Evolutionary conservation across 306 rosid species (phyloP).

Genomic region (Parietaria judaica): DNA sequence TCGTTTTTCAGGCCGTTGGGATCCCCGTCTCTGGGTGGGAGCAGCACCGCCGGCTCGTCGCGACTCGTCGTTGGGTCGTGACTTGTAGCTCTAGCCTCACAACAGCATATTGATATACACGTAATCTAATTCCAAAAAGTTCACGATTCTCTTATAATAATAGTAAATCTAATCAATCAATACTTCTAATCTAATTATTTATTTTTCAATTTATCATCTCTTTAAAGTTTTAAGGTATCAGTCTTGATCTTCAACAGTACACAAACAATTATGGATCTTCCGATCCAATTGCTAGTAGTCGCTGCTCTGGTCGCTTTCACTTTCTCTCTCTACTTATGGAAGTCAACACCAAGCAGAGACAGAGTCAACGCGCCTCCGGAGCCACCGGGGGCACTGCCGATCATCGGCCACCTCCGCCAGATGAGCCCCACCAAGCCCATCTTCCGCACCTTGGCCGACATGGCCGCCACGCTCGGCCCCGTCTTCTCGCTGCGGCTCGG

Average conservation of each 20-base stretch:
- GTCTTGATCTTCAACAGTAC: not conserved
- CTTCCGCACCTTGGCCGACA: constrained; percentile 27
- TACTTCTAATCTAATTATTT: too few species aligned
- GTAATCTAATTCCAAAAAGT: too few species aligned
- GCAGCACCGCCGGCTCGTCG: too few species aligned
- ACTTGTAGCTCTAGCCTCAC: too few species aligned
- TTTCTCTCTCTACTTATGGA: constrained; percentile 17
- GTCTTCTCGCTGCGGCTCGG: constrained; percentile 42
- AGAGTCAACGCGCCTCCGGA: constrained; percentile 32
- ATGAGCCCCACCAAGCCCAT: constrained; percentile 22
- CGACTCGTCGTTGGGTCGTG: too few species aligned
- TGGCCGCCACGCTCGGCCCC: constrained; percentile 46
- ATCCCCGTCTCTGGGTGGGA: too few species aligned
- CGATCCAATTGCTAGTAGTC: constrained; percentile 16
- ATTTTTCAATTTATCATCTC: too few species aligned
- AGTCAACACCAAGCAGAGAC: not conserved
- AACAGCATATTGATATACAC: too few species aligned
- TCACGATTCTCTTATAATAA: too few species aligned
- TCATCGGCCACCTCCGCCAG: constrained; percentile 53
- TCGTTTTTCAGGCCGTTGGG: too few species aligned
- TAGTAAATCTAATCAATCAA: too few species aligned
- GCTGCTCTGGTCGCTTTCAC: constrained; percentile 12
- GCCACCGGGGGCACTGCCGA: constrained; percentile 32
- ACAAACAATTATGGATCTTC: constrained; percentile 20
- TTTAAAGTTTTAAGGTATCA: not conserved